phyloP scores from a whole-genome alignment of 2,329 filamentous ascomycete species.

The Cryphonectria radicalis region DNA sequence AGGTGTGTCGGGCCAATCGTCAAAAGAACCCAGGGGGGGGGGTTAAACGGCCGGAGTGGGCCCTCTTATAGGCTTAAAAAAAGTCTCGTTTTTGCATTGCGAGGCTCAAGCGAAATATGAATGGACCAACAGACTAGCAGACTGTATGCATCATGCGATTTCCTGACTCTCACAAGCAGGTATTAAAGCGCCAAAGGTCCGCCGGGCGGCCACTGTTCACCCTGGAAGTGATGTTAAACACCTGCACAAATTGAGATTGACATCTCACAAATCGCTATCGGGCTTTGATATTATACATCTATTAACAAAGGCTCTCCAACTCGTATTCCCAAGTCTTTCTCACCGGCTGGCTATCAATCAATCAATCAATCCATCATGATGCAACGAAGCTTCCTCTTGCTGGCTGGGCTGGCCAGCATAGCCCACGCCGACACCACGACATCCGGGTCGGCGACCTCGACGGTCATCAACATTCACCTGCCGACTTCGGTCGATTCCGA shows the following conservation, averaged over 20 bases:
- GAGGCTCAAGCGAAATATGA: slow-evolving; percentile 7
- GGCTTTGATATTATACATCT: no score
- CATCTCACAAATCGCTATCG: background rate
- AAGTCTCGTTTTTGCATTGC: background rate
- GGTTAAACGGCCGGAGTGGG: background rate
- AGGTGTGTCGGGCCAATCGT: background rate
- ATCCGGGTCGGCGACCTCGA: slow-evolving; percentile 18
- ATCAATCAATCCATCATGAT: background rate
- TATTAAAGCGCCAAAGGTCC: background rate
- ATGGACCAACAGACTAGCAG: background rate
- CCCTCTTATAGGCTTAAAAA: slow-evolving; percentile 4
- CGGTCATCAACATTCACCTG: slow-evolving; percentile 31
- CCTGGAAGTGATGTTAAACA: no score
- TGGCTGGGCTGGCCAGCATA: slow-evolving; percentile 19
- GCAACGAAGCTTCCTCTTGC: slow-evolving; percentile 10
- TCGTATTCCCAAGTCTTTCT: background rate
- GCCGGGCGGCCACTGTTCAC: no score
- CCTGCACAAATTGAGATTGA: background rate
- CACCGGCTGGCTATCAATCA: background rate
- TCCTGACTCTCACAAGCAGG: background rate
- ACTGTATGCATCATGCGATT: background rate
- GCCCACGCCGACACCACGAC: slow-evolving; percentile 9
- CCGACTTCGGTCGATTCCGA: slow-evolving; percentile 26
- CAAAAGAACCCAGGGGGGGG: background rate
- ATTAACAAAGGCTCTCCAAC: background rate